Base-by-base conservation (phyloP, 2,329 filamentous ascomycete species). In the Coniochaeta pulveracea region DNA sequence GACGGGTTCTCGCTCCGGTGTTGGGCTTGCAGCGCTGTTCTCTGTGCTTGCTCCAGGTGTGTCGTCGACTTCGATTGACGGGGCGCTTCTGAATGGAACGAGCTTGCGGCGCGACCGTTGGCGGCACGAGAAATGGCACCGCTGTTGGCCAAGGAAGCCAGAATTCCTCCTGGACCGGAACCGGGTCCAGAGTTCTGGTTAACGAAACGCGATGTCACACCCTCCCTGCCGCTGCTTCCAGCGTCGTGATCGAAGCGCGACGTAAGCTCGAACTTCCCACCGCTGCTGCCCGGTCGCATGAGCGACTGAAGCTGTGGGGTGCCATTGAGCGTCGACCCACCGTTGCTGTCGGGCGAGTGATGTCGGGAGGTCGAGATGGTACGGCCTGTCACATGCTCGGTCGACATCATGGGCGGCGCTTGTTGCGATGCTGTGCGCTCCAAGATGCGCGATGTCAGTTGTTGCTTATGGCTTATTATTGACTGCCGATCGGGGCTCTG, bases 401-500 rank as follows among this genome's bases (percentile, higher is more conserved):
- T 58, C 6, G 76, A 78, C 67, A 81, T 79, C 48, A 76, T 66
- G 24, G 75, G 76, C 22, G 76, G 71, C 4, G 71, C 68, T 40
- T 70, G 65, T 40, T 74, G 64, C 6, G 75, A 76, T 1, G 74
- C 67, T 8, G 65, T 73, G 43, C 79, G 69, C 47, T 80, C 71
- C 2, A 85, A 63, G 23, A 84, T 55, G 37, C 76, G 67, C 19
- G 77, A 76, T 6, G 79, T 83, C 33, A 83, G 68, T 39, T 78
- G 72, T 44, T 76, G 72, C 39, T 74, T 77, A 46, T 78, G 76
- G 22, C 64, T n/a, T n/a, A n/a, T 60, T 10, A 55, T 47, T 19
- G 57, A 60, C 37, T 63, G 55, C 36, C 57, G 59, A 24, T 61
- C 34, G 44, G 46, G 40, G 21, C 40, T 43, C 16, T 34, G 32